phyloP scores from a whole-genome alignment of 2,329 filamentous ascomycete species.

The Diaporthe citriasiana region DNA sequence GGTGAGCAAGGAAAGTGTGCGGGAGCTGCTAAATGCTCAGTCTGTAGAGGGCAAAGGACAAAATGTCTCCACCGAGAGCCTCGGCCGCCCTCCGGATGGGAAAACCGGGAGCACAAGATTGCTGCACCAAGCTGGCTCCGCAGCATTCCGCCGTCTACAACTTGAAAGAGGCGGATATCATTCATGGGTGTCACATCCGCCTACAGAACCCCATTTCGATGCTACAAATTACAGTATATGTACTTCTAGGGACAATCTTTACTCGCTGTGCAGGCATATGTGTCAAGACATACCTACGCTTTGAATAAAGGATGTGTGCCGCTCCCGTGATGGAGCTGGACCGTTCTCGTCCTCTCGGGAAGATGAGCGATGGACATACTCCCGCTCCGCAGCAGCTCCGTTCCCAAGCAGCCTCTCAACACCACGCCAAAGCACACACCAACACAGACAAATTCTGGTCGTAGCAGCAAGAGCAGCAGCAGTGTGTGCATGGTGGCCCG shows the following conservation, averaged over 20 bases:
- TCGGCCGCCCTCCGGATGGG: constrained; percentile 10
- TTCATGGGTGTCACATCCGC: too few species aligned
- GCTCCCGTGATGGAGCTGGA: background rate
- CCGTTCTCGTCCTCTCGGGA: background rate
- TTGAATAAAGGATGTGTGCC: background rate
- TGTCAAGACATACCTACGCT: background rate
- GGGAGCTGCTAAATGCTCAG: background rate
- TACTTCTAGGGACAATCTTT: background rate
- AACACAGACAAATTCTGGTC: background rate
- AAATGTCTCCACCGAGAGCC: background rate
- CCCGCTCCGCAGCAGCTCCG: background rate
- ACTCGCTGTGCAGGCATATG: background rate
- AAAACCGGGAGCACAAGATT: background rate
- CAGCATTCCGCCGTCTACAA: background rate
- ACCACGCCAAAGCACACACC: background rate
- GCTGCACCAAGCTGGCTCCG: background rate
- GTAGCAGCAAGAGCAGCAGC: background rate
- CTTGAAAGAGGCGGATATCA: too few species aligned
- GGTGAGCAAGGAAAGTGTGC: background rate
- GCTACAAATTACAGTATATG: background rate
- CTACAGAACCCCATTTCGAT: background rate
- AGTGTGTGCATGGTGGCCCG: constrained; percentile 21
- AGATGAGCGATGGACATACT: background rate
- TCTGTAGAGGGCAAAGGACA: background rate
- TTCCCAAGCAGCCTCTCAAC: background rate